These are phyloP conservation scores for Phialemonium atrogriseum DNA, from an alignment of 2,329 filamentous ascomycete species.

Conservation along the genomic window DNA sequence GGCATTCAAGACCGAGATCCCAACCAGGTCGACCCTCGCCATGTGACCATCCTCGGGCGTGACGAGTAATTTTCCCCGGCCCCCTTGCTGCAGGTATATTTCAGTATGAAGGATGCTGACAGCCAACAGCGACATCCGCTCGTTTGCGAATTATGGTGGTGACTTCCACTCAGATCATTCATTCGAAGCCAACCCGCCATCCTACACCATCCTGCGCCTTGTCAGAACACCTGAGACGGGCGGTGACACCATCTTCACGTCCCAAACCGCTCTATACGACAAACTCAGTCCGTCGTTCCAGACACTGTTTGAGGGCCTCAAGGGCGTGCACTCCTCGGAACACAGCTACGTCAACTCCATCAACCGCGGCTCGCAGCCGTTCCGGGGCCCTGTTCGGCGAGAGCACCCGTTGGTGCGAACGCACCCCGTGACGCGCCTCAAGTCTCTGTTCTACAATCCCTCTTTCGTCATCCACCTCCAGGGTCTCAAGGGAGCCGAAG, in stretches of 20 bases:
- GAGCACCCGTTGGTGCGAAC: neutral
- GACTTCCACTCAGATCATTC: slow-evolving; percentile 1
- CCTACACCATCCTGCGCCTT: neutral
- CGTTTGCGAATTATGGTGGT: neutral
- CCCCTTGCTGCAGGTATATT: too few species aligned
- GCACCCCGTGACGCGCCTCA: neutral
- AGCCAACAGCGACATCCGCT: too few species aligned
- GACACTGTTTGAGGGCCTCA: neutral
- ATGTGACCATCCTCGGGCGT: neutral
- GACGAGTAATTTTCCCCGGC: neutral
- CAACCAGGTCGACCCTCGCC: neutral
- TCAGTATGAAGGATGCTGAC: too few species aligned
- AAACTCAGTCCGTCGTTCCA: neutral
- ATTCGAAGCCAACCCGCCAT: neutral
- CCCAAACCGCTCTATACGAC: neutral
- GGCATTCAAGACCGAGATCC: neutral
- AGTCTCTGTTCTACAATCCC: neutral
- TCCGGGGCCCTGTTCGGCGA: neutral
- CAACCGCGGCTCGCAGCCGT: neutral
- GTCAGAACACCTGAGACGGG: neutral
- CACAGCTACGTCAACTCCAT: neutral
- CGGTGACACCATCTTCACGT: neutral
- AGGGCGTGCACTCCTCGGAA: slow-evolving; percentile 1
- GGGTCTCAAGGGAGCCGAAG: neutral
- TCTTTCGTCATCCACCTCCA: neutral